Evolutionary conservation across 139 green algal genomes (phyloP), one percentile per base, ranked within the genome.

Genomic region (Picochlorum sp.): DNA sequence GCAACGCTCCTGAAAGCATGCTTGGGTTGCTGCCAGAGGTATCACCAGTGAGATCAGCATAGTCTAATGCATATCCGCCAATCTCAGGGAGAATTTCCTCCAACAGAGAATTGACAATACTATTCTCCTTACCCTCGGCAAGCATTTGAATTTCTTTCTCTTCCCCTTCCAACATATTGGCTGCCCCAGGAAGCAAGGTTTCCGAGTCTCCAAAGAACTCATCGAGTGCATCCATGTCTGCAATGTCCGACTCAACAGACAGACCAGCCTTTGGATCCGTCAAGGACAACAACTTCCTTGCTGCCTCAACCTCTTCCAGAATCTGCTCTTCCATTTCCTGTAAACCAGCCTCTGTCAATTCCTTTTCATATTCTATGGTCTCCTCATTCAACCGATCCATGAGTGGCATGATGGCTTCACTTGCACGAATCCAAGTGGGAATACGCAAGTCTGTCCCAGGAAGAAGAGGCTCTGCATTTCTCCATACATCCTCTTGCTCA

Each of bases 351-450:
- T 65, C 58, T 32, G 20, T 57, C 41, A 18, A 16, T 54, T 65
- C 58, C n/a, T 32, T 52, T 15, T 65, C 58, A 20, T 14, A 26
- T 52, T 59, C 23, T 16, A 28, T 59, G 7, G n/a, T 51, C 11
- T 28, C n/a, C 20, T 28, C 62, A 21, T 75, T 66, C 26, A 75
- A 45, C 1, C 9, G 61, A 32, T 75, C 69, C 51, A 66, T 62
- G 20, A 65, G 38, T 15, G 47, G 51, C 3, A n/a, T 13, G 47
- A 75, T 14, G n/a, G 13, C 21, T 11, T 61, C 55, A 9, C n/a
- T 50, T 20, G 69, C 69, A 23, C 69, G 51, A 15, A 57, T 66
- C 69, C 69, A 75, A 16, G 63, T 47, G 4, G 69, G 69, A 38
- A 75, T 23, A 44, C 15, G 24, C 44, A 62, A 23, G 6, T 32